These are phyloP conservation scores for Effrenium voratum DNA, from an alignment of 73 alveolate genomes.

Conservation along the genomic window DNA sequence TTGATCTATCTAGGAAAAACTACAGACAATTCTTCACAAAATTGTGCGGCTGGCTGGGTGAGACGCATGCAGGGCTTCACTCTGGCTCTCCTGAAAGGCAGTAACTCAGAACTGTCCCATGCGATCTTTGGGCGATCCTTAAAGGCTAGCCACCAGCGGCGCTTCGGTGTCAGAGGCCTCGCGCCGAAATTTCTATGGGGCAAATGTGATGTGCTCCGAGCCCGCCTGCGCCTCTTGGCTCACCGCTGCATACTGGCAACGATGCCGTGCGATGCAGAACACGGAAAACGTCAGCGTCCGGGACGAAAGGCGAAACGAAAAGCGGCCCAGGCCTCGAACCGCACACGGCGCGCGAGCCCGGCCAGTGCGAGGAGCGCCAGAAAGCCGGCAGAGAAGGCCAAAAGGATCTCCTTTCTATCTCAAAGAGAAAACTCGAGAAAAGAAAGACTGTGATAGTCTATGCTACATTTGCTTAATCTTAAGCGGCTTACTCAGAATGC, in stretches of 20 bases:
- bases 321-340: no score
- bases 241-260: neutral
- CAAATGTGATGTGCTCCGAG: neutral
- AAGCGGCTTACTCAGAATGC: no score
- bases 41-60: neutral
- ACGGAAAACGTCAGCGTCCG: no score
- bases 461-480: neutral
- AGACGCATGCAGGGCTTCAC: neutral
- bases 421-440: neutral
- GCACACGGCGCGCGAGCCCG: slow-evolving; percentile 34
- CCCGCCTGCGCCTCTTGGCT: neutral
- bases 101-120: no score
- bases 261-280: no score
- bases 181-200: no score
- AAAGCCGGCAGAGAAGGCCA: slow-evolving; percentile 71
- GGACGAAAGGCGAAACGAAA: no score
- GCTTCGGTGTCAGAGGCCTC: slow-evolving; percentile 9
- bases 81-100: neutral
- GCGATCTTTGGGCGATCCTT: no score
- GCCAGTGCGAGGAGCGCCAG: slow-evolving; percentile 31
- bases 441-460: neutral
- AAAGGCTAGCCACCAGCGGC: slow-evolving; percentile 5
- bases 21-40: no score
- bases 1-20: no score
- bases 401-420: slow-evolving; percentile 23